A percentile compares a stretch with the other conserved stretches of the same genome.
These are phyloP conservation scores for Vicia villosa DNA, from an alignment of 306 rosid species.

Conservation along the genomic window DNA sequence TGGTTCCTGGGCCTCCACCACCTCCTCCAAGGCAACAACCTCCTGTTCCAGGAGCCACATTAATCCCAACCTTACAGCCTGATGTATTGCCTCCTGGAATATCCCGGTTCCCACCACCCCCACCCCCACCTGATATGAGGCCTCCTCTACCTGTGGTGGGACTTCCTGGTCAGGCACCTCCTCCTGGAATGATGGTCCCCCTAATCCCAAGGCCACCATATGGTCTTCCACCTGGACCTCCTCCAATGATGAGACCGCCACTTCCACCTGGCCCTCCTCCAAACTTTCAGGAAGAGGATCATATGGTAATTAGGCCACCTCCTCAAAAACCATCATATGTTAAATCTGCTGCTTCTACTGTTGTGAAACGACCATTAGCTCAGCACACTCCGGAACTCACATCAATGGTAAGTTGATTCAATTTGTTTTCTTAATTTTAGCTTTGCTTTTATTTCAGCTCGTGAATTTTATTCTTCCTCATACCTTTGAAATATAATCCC, in stretches of 20 bases:
- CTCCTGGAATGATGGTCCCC: constrained; percentile 91
- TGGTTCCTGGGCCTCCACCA: constrained; percentile 87
- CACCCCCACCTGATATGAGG: constrained; percentile 89
- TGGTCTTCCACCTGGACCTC: constrained; percentile 97
- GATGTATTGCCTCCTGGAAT: constrained; percentile 94
- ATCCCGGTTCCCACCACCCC: constrained; percentile 79
- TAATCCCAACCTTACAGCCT: constrained; percentile 64
- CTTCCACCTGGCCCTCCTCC: constrained; percentile 99
- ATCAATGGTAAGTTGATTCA: constrained; percentile 75
- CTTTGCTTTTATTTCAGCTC: constrained; percentile 5
- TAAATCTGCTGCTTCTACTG: constrained; percentile 97
- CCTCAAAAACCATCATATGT: constrained; percentile 92
- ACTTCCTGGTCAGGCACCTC: constrained; percentile 67
- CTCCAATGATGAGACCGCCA: constrained; percentile 98
- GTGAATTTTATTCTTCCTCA: constrained; percentile 21
- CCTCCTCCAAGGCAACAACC: constrained; percentile 80
- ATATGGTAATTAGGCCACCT: constrained; percentile 41
- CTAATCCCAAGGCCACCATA: constrained; percentile 84
- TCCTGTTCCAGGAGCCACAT: constrained; percentile 59
- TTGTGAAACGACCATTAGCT: constrained; percentile 93
- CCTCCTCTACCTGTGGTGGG: constrained; percentile 67
- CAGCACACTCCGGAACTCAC: constrained; percentile 99
- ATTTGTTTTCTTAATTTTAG: not conserved
- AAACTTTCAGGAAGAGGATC: constrained; percentile 70
- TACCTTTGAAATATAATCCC: not conserved